These are phyloP conservation scores for Neofusicoccum parvum DNA, from an alignment of 2,329 filamentous ascomycete species.

Conservation along the genomic window DNA sequence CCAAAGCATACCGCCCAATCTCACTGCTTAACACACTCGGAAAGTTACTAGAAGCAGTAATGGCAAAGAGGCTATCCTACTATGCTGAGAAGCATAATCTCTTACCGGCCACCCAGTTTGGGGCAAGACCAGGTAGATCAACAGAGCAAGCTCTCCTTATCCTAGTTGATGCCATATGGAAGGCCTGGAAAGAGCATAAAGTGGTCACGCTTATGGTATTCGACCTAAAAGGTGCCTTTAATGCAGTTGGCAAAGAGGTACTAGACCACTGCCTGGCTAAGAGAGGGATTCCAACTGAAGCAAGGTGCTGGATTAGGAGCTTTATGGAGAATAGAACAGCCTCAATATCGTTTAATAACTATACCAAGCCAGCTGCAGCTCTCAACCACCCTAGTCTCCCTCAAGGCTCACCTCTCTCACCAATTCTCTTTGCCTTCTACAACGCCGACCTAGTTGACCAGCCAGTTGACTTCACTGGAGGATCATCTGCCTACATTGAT, in stretches of 20 bases:
- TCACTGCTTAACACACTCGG: slow-evolving; percentile 28
- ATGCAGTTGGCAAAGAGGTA: neutral
- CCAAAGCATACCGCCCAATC: slow-evolving; percentile 31
- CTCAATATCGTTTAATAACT: neutral
- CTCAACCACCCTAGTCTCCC: neutral
- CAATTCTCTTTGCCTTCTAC: slow-evolving; percentile 14
- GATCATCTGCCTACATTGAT: slow-evolving; percentile 17
- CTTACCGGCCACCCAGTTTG: slow-evolving; percentile 29
- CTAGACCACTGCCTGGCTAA: neutral
- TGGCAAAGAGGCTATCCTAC: slow-evolving; percentile 26
- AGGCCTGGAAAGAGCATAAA: neutral
- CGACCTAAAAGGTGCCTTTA: slow-evolving; percentile 14
- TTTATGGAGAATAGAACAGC: neutral
- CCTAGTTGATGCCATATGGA: slow-evolving; percentile 18
- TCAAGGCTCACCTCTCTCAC: slow-evolving; percentile 8
- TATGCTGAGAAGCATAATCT: slow-evolving; percentile 26
- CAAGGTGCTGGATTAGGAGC: neutral
- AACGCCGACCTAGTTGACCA: slow-evolving; percentile 15
- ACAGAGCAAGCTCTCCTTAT: slow-evolving; percentile 30
- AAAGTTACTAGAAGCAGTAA: slow-evolving; percentile 26
- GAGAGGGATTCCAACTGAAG: neutral
- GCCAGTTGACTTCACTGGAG: neutral
- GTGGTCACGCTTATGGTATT: slow-evolving; percentile 5
- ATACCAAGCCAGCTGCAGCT: neutral
- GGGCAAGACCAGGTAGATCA: slow-evolving; percentile 25